Percentiles rank a stretch among this genome's conserved stretches.
These are phyloP conservation scores for Inonotus obliquus DNA, from an alignment of 1,284 basidiomycete genomes.

Conservation along the genomic window DNA sequence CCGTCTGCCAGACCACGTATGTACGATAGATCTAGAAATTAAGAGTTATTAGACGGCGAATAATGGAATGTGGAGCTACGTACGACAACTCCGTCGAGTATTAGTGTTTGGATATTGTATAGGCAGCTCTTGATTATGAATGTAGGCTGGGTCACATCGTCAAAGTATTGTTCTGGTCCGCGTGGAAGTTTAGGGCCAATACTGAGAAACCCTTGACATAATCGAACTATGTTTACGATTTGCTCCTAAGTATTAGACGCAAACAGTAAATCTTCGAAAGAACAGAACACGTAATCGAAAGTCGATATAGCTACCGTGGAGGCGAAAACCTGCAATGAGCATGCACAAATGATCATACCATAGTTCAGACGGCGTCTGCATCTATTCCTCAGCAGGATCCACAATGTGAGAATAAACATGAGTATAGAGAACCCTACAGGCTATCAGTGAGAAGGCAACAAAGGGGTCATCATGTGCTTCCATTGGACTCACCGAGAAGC, in stretches of 20 bases:
- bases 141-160: neutral
- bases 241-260: neutral
- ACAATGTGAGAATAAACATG: neutral
- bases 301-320: neutral
- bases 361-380: neutral
- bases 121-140: neutral
- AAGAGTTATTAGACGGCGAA: neutral
- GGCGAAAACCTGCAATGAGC: neutral
- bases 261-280: neutral
- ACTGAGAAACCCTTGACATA: neutral
- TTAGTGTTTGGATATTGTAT: neutral
- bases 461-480: no score
- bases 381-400: neutral
- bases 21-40: neutral
- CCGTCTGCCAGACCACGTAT: neutral
- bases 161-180: neutral
- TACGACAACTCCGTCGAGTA: neutral
- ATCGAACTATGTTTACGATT: neutral
- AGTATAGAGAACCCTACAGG: no score
- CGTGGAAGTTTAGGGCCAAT: neutral
- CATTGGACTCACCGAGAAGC: constrained; percentile 27
- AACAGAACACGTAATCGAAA: neutral
- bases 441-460: no score
- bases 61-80: neutral
- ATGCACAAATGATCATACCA: neutral